phyloP scores from a whole-genome alignment of 2,329 filamentous ascomycete species.

The Colletotrichum eleusines region DNA sequence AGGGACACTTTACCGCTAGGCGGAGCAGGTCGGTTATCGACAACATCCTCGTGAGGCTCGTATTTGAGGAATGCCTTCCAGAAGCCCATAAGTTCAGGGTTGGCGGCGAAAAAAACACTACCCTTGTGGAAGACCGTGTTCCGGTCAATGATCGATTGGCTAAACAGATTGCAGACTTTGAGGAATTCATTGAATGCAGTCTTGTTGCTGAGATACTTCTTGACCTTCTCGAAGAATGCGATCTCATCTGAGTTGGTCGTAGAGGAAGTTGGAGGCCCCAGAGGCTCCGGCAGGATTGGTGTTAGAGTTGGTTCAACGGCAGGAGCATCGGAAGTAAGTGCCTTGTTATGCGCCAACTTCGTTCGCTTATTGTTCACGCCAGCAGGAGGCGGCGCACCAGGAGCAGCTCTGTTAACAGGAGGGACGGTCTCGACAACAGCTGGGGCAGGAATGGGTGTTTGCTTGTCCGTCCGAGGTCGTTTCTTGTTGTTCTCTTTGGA shows the following conservation, averaged over 20 bases:
- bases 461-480: conserved; percentile 74
- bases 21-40: conserved; percentile 82
- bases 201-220: conserved; percentile 95
- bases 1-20: conserved; percentile 88
- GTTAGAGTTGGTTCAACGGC: conserved; percentile 88
- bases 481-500: conserved; percentile 89
- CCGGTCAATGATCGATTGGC: conserved; percentile 90
- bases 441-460: conserved; percentile 61
- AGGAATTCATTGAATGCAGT: conserved; percentile 95
- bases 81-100: conserved; percentile 87
- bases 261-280: conserved; percentile 79
- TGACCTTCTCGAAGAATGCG: conserved; percentile 94
- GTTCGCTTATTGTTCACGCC: conserved; percentile 70
- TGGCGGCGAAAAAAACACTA: conserved; percentile 86
- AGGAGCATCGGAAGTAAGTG: conserved; percentile 68
- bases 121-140: conserved; percentile 86
- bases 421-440: conserved; percentile 58
- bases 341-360: conserved; percentile 77
- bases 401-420: conserved; percentile 46
- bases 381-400: conserved; percentile 47
- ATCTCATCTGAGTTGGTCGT: conserved; percentile 88
- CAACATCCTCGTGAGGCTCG: conserved; percentile 79
- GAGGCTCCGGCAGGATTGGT: conserved; percentile 87
- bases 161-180: conserved; percentile 96
- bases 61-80: conserved; percentile 88